Evolutionary conservation across 2,329 filamentous ascomycete species (phyloP), one percentile per base, ranked within the genome.

Genomic region (Ophiocordyceps camponoti-floridani): DNA sequence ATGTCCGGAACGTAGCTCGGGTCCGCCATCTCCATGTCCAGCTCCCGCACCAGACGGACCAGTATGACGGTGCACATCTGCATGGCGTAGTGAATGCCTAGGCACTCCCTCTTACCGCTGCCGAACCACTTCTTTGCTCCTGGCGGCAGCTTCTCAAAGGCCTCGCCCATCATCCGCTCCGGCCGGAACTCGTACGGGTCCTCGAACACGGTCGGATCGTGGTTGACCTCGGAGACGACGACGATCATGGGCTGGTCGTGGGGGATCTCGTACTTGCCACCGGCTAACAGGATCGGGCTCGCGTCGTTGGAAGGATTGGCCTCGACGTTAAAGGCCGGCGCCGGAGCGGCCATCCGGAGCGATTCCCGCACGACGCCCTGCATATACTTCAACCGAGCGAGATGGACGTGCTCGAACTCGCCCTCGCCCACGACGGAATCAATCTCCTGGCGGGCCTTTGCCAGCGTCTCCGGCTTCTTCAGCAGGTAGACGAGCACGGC

Each of bases 291-390:
- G 16, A 75, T 55, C 0, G 74, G 68, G 0, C 54, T 58, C 53
- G 62, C 65, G 49, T 65, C 59, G 5, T 53, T 54, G 6, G 57
- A 55, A 2, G 62, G 56, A 35, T 58, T 53, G 2, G 68, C 67
- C 56, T 72, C 69, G 45, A 72, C 67, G 59, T 72, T 72, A 60
- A 76, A 72, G 0, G 68, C 65, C 1, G 73, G 72, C 0, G 73
- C 71, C 0, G 72, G 65, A 30, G 66, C 69, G 0, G 67, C 67
- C 2, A 78, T 64, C 0, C 75, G 69, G 8, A 78, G 59, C 0
- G 70, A 64, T 53, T 77, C 72, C 43, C 69, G 67, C 26, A 77
- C 55, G 19, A 76, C 56, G 31, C 66, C 74, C 44, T 71, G 68
- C 41, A 77, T 50, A 53, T 76, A 79, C 11, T 63, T 59, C 2